phyloP scores from a whole-genome alignment of 169 alveolate genomes.

The Ichthyophthirius multifiliis region DNA sequence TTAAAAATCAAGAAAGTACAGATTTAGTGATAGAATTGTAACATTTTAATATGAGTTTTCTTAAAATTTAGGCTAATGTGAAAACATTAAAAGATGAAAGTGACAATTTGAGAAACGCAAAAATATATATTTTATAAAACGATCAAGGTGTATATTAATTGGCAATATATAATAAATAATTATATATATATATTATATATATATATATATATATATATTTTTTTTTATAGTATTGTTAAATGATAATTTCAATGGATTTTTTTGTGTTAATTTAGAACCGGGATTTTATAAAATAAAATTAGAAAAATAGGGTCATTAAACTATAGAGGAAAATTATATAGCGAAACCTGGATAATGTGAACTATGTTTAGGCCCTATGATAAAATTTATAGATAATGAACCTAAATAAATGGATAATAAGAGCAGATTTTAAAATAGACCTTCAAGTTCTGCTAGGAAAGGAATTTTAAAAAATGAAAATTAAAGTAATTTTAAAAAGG shows the following conservation, averaged over 20 bases:
- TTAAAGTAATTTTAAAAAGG: background rate
- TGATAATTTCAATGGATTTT: background rate
- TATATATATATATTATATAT: background rate
- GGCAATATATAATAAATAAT: background rate
- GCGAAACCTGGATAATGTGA: background rate
- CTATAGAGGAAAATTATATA: background rate
- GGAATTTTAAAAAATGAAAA: background rate
- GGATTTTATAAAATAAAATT: background rate
- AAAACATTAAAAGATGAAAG: background rate
- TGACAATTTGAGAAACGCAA: background rate
- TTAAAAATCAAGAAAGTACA: background rate
- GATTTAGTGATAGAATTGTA: background rate
- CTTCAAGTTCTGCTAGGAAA: background rate
- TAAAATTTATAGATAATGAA: background rate
- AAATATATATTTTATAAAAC: background rate
- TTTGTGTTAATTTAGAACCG: background rate
- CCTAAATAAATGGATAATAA: background rate
- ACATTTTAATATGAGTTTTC: background rate
- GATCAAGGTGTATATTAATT: background rate
- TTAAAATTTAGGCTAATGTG: background rate
- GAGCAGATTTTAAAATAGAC: constrained; percentile 4
- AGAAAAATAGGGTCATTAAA: constrained; percentile 3
- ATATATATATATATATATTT: background rate
- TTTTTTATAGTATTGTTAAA: background rate
- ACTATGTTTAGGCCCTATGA: background rate